A percentile compares a stretch with the other conserved stretches of the same genome.
phyloP scores from a whole-genome alignment of 495 filamentous ascomycete genomes.

The Usnea hakonensis region DNA sequence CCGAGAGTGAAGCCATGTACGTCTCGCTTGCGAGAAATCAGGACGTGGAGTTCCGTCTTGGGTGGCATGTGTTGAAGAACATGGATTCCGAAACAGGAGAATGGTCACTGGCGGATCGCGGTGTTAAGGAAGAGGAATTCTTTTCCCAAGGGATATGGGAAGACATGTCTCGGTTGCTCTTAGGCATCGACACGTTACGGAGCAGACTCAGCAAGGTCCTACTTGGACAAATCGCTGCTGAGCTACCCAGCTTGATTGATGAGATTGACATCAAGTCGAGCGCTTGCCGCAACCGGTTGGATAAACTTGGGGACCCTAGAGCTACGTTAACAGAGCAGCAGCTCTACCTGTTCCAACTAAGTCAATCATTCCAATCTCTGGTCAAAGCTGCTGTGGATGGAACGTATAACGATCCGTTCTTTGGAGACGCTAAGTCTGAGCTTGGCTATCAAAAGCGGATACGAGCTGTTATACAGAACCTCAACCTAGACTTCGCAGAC shows the following conservation, averaged over 20 bases:
- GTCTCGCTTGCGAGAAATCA: constrained; percentile 34
- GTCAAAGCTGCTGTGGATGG: constrained; percentile 48
- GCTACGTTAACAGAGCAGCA: constrained; percentile 43
- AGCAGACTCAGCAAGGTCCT: constrained; percentile 50
- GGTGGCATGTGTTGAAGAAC: constrained; percentile 44
- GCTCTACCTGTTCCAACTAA: constrained; percentile 45
- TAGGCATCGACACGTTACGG: constrained; percentile 47
- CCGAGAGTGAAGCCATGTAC: constrained; percentile 30
- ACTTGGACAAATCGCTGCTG: constrained; percentile 43
- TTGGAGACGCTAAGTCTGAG: constrained; percentile 35
- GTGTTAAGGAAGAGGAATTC: constrained; percentile 35
- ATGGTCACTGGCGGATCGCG: constrained; percentile 24
- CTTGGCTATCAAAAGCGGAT: constrained; percentile 42
- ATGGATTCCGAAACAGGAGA: constrained; percentile 33
- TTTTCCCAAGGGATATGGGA: constrained; percentile 44
- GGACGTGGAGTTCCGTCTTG: constrained; percentile 34
- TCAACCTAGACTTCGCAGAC: constrained; percentile 49
- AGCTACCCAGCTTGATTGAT: constrained; percentile 51
- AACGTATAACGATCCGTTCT: constrained; percentile 50
- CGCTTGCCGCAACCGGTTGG: constrained; percentile 30
- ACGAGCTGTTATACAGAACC: constrained; percentile 51
- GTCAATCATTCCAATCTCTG: constrained; percentile 42
- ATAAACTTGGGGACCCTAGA: constrained; percentile 43
- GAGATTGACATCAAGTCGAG: constrained; percentile 44
- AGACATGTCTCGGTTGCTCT: constrained; percentile 27